Percentiles rank a stretch among this genome's conserved stretches.
Evolutionary conservation across 371 early-diverging fungal species (phyloP).

Genomic region (Lichtheimia hyalospora): DNA sequence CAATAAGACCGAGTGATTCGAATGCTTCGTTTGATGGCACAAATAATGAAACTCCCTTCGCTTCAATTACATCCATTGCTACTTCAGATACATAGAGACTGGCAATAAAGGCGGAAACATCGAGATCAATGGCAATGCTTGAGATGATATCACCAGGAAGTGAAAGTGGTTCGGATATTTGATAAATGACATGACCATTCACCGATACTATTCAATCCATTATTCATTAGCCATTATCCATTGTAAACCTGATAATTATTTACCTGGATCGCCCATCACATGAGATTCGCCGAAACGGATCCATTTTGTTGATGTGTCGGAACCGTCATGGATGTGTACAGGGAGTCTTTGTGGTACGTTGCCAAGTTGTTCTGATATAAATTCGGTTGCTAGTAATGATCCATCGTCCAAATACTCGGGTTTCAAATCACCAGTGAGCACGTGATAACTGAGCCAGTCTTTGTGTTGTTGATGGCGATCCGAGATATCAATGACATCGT

Average conservation of each 20-base stretch:
- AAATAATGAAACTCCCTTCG: slow-evolving; percentile 53
- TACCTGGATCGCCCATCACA: slow-evolving; percentile 31
- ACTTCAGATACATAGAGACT: slow-evolving; percentile 40
- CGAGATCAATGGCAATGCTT: slow-evolving; percentile 36
- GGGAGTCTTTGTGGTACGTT: slow-evolving; percentile 5
- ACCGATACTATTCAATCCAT: slow-evolving; percentile 15
- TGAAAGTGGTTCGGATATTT: slow-evolving; percentile 32
- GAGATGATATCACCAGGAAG: slow-evolving; percentile 38
- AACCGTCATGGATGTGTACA: slow-evolving; percentile 2
- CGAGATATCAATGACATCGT: slow-evolving; percentile 19
- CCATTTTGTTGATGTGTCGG: slow-evolving; percentile 1
- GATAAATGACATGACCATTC: slow-evolving; percentile 32
- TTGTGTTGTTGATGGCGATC: slow-evolving; percentile 25
- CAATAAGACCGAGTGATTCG: slow-evolving; percentile 47
- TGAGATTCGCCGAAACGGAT: slow-evolving; percentile 34
- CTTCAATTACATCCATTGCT: slow-evolving; percentile 34
- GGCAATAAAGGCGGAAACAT: slow-evolving; percentile 47
- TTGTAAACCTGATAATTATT: background rate
- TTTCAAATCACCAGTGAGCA: slow-evolving; percentile 36
- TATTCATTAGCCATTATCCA: background rate
- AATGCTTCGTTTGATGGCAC: slow-evolving; percentile 57
- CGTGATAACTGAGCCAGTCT: slow-evolving; percentile 50
- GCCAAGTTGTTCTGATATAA: slow-evolving; percentile 16
- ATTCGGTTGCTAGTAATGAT: slow-evolving; percentile 41
- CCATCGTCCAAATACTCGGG: slow-evolving; percentile 37